These are phyloP conservation scores for Melastoma malabathricum DNA, from an alignment of 345 rosid genomes.

Conservation along the genomic window DNA sequence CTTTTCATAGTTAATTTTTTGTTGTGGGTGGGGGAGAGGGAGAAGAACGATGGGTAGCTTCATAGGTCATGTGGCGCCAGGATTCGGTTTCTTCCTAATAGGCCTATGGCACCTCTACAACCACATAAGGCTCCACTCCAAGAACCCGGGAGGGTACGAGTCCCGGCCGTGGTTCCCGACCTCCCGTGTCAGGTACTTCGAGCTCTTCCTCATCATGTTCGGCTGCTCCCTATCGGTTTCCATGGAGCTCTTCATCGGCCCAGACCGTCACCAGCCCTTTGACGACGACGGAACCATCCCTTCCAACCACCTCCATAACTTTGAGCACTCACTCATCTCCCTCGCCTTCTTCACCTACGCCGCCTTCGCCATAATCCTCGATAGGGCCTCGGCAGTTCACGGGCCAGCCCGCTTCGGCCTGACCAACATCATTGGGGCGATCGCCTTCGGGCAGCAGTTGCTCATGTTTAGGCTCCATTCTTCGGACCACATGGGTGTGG, in stretches of 20 bases:
- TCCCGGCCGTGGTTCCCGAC: constrained; percentile 55
- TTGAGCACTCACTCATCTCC: constrained; percentile 67
- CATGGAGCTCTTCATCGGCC: constrained; percentile 76
- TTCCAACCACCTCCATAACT: constrained; percentile 77
- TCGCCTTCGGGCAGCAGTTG: constrained; percentile 60
- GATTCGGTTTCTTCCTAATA: constrained; percentile 43
- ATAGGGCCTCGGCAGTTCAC: constrained; percentile 12
- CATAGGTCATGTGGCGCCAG: constrained; percentile 69
- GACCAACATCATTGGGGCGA: constrained; percentile 36
- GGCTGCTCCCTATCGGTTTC: constrained; percentile 43
- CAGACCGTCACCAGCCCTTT: constrained; percentile 59
- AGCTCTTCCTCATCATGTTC: constrained; percentile 49
- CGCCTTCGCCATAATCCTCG: constrained; percentile 40
- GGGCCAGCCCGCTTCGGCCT: constrained; percentile 17
- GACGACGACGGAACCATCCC: constrained; percentile 73
- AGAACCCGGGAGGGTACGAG: constrained; percentile 35
- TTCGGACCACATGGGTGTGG: constrained; percentile 64
- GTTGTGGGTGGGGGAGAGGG: no score
- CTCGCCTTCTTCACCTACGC: constrained; percentile 58
- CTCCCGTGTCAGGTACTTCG: constrained; percentile 36
- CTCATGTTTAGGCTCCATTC: constrained; percentile 76
- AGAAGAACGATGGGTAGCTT: constrained; percentile 46
- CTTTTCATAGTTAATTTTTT: no score
- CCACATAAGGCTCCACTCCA: constrained; percentile 45
- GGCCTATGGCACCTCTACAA: constrained; percentile 80